Evolutionary conservation across 225 moss, liverwort and hornwort species (phyloP).

Genomic region (Pseudoscleropodium purum): DNA sequence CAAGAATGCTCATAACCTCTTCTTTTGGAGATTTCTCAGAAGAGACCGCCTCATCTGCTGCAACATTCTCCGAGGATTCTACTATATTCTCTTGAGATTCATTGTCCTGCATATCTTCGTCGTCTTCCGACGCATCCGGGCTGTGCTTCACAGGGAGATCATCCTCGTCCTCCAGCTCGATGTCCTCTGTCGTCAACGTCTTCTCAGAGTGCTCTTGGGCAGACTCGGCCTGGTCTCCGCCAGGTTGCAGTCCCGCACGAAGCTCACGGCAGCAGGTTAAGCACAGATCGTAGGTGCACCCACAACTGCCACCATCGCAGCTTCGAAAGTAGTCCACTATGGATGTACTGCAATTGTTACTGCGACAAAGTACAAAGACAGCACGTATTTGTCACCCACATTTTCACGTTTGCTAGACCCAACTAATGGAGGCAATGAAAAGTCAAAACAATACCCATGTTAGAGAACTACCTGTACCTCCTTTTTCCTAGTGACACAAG

Average conservation of each 20-base stretch:
- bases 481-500: background rate
- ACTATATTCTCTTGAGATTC: background rate
- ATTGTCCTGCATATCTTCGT: conserved; percentile 20
- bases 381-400: background rate
- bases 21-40: background rate
- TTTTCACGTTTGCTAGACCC: background rate
- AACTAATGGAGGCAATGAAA: background rate
- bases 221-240: conserved; percentile 68
- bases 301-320: conserved; percentile 27
- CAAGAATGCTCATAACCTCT: background rate
- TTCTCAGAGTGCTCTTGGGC: conserved; percentile 35
- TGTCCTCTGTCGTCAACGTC: conserved; percentile 15
- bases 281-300: conserved; percentile 67
- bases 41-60: background rate
- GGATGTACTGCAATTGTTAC: conserved; percentile 82
- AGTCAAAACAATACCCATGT: background rate
- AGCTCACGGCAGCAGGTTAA: conserved; percentile 74
- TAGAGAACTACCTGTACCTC: background rate
- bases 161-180: conserved; percentile 30
- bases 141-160: conserved; percentile 11
- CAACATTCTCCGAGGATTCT: background rate
- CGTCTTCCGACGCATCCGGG: conserved; percentile 9
- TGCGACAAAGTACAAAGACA: conserved; percentile 19
- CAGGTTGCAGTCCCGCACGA: conserved; percentile 66
- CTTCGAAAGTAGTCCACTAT: conserved; percentile 76